Base-by-base conservation (phyloP, 179 eudicot species). In the Monotropa hypopitys region DNA sequence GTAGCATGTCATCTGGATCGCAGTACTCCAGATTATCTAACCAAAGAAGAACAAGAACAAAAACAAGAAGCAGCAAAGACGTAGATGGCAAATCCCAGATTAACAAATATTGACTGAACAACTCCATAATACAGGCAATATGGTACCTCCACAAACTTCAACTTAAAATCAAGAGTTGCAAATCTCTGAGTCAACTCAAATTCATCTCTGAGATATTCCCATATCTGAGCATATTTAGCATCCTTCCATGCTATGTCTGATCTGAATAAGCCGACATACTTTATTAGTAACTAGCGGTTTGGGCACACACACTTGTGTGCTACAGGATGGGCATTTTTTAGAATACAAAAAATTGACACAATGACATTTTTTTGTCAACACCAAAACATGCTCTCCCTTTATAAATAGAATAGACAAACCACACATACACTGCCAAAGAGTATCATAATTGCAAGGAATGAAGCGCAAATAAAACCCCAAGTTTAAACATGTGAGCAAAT, bases 201-300 rank as follows among this genome's bases (percentile, higher is more conserved):
- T 82, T 94, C 98, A 82, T 91, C 97, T 61, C 97, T 88, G 21
- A 94, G 95, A 82, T 92, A 94, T 80, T 94, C 98, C 98, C 97
- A 94, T 30, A 94, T 94, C 85, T 94, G 95, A 79, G 97, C 98
- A 83, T 94, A 94, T 78, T 94, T 94, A 9, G 98, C 97, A 85
- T 94, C 91, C 85, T 93, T 94, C 97, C 98, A 94, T 57, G 98
- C 98, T 81, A 94, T 94, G 84, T 94, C 97, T 50, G 97, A 94
- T 80, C 97, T 94, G 91, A 38, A 79, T 70, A 78, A 15, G 35
- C 65, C 75, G 62, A n/a, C 50, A 72, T 62, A n/a, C 35, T 70
- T 47, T n/a, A 67, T 78, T 43, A 78, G 74, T 71, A 30, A 51
- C 38, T 63, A 28, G n/a, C n/a, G n/a, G n/a, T n/a, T n/a, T n/a